Evolutionary conservation across 768 basidiomycete species (phyloP).

Genomic region (Clavaria fumosa): DNA sequence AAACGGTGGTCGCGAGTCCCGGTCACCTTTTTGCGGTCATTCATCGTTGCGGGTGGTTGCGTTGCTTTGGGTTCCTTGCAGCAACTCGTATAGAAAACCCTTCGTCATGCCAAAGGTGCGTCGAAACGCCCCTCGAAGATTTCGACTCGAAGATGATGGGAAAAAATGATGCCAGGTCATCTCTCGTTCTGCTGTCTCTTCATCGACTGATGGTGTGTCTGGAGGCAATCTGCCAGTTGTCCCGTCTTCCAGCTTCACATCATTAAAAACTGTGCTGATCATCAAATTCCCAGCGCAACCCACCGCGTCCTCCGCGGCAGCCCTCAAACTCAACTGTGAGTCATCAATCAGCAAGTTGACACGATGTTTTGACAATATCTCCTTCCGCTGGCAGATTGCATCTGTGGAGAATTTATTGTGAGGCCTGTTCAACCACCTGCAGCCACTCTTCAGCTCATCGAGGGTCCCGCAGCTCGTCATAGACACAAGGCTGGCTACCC

Average conservation of each 20-base stretch:
- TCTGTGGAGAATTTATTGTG: constrained; percentile 80
- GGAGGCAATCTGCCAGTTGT: neutral
- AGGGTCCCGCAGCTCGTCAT: constrained; percentile 48
- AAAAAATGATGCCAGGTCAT: too few species aligned
- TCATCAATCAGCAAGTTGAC: too few species aligned
- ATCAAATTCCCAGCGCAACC: constrained; percentile 40
- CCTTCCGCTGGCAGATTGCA: constrained; percentile 41
- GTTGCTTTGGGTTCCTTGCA: too few species aligned
- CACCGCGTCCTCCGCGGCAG: constrained; percentile 62
- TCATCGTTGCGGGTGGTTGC: too few species aligned
- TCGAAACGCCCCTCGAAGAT: too few species aligned
- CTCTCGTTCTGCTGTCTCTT: constrained; percentile 77
- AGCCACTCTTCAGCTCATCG: neutral
- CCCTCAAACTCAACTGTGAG: constrained; percentile 73
- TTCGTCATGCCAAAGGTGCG: constrained; percentile 1
- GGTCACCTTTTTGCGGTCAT: too few species aligned
- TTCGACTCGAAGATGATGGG: too few species aligned
- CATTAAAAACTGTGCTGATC: constrained; percentile 6
- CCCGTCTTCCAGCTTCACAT: neutral
- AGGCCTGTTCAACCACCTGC: constrained; percentile 16
- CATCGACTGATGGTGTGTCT: constrained; percentile 65
- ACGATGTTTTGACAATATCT: too few species aligned
- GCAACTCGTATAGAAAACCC: too few species aligned
- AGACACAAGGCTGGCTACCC: constrained; percentile 51
- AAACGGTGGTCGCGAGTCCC: too few species aligned